A percentile compares a stretch with the other conserved stretches of the same genome.
Conservation (phyloP, 1,284 basidiomycete species). For the Earliella scabrosa region DNA sequence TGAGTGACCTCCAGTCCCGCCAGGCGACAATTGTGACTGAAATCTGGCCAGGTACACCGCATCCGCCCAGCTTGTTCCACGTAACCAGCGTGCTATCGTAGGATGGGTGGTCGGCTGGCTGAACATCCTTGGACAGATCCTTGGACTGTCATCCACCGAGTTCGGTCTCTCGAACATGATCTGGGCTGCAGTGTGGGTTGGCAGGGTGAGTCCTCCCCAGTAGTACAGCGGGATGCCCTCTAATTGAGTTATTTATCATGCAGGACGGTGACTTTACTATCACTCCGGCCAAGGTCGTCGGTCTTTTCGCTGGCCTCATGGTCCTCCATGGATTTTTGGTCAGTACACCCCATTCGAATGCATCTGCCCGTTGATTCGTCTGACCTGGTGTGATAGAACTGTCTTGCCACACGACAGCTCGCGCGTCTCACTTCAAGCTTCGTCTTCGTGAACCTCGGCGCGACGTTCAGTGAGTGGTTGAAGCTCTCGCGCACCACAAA, state of each 20-base stretch:
- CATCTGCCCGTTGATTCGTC: too few relatives aligned
- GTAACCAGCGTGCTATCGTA: constrained; percentile 64
- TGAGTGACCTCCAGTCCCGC: constrained; percentile 40
- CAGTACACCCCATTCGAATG: constrained; percentile 23
- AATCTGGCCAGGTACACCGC: constrained; percentile 64
- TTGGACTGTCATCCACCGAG: constrained; percentile 86
- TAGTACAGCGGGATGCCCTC: not conserved
- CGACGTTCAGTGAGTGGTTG: constrained; percentile 55
- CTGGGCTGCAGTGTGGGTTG: constrained; percentile 72
- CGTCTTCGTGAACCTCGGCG: constrained; percentile 87
- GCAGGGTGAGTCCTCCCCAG: constrained; percentile 41
- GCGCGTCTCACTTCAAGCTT: constrained; percentile 81
- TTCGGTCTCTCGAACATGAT: constrained; percentile 92
- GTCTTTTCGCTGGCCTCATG: constrained; percentile 74
- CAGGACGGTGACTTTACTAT: constrained; percentile 54
- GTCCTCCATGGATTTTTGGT: constrained; percentile 76
- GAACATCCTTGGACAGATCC: constrained; percentile 88
- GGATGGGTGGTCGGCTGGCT: constrained; percentile 87
- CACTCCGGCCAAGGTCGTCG: constrained; percentile 71
- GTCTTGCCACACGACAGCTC: constrained; percentile 80
- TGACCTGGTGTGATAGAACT: constrained; percentile 58
- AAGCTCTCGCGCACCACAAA: not conserved
- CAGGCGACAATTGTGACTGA: not conserved
- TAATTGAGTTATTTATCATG: constrained; percentile 2
- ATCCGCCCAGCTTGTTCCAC: constrained; percentile 75